A percentile compares a stretch with the other conserved stretches of the same genome.
Evolutionary conservation across 371 early-diverging fungal species (phyloP).

Genomic region (Circinella umbellata): DNA sequence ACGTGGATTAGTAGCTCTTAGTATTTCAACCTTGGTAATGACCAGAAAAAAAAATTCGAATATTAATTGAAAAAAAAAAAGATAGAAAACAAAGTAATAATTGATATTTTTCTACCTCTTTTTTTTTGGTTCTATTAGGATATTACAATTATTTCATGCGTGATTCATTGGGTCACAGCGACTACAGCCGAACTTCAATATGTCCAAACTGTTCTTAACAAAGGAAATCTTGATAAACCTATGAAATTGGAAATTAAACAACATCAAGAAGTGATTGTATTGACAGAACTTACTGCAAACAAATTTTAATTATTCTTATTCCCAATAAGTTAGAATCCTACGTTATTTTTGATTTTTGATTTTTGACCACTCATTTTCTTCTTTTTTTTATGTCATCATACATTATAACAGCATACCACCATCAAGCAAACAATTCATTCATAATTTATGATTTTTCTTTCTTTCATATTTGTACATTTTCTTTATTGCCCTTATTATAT

Average conservation of each 20-base stretch:
- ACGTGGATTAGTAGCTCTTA: constrained; percentile 48
- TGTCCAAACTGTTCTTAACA: constrained; percentile 17
- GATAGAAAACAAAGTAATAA: too few relatives aligned
- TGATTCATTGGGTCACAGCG: constrained; percentile 29
- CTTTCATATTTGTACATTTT: too few relatives aligned
- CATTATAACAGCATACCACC: too few relatives aligned
- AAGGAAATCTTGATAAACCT: constrained; percentile 22
- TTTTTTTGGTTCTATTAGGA: constrained; percentile 9
- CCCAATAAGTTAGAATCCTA: too few relatives aligned
- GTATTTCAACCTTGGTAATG: constrained; percentile 37
- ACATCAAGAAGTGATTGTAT: constrained; percentile 41
- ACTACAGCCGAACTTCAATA: constrained; percentile 30
- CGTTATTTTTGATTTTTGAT: too few relatives aligned
- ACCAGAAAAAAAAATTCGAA: not conserved
- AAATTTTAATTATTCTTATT: not conserved
- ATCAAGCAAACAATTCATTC: too few relatives aligned
- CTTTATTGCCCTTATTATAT: too few relatives aligned
- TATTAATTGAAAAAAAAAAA: not conserved
- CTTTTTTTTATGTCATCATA: too few relatives aligned
- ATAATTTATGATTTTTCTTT: too few relatives aligned
- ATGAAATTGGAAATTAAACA: constrained; percentile 40
- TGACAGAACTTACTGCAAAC: constrained; percentile 22
- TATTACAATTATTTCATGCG: constrained; percentile 22
- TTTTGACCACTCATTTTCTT: too few relatives aligned
- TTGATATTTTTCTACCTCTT: too few relatives aligned